Percentiles rank a stretch among this genome's conserved stretches.
phyloP scores from a whole-genome alignment of 2,329 filamentous ascomycete genomes.

The Fusarium haematococcum region DNA sequence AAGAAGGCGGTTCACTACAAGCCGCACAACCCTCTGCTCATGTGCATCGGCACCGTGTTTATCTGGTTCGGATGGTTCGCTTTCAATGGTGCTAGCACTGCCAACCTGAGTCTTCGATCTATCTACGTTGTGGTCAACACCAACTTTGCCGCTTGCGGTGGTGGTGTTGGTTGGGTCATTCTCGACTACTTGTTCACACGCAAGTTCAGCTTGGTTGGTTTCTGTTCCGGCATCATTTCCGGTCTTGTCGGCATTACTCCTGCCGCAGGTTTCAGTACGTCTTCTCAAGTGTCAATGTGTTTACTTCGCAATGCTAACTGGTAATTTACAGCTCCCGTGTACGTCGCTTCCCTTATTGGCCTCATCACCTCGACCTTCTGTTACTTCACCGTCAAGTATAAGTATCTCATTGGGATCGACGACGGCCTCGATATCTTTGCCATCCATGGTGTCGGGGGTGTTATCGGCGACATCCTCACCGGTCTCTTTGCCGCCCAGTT shows the following conservation, averaged over 20 bases:
- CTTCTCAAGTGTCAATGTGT: neutral
- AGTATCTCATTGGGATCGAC: constrained; percentile 71
- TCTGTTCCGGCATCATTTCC: constrained; percentile 64
- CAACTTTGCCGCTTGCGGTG: constrained; percentile 67
- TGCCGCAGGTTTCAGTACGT: constrained; percentile 61
- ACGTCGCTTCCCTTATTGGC: constrained; percentile 63
- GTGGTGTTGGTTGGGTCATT: constrained; percentile 64
- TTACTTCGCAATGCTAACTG: neutral
- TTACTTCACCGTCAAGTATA: constrained; percentile 60
- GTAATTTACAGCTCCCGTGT: constrained; percentile 56
- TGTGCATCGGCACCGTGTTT: constrained; percentile 72
- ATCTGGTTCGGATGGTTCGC: constrained; percentile 74
- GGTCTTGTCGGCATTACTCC: constrained; percentile 70
- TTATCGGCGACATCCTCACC: constrained; percentile 82
- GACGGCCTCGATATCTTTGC: constrained; percentile 93
- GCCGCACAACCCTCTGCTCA: constrained; percentile 72
- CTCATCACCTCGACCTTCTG: constrained; percentile 61
- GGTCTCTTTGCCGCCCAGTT: constrained; percentile 72
- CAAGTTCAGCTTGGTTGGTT: constrained; percentile 41
- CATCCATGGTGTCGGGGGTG: constrained; percentile 87
- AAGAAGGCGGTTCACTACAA: constrained; percentile 51
- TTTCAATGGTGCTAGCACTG: constrained; percentile 63
- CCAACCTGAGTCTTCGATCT: constrained; percentile 63
- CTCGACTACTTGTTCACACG: constrained; percentile 62
- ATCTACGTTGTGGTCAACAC: constrained; percentile 70